Evolutionary conservation across 1,139 yeast genomes (phyloP), one percentile per base, ranked within the genome.

Genomic region (Zygotorulaspora mrakii): DNA sequence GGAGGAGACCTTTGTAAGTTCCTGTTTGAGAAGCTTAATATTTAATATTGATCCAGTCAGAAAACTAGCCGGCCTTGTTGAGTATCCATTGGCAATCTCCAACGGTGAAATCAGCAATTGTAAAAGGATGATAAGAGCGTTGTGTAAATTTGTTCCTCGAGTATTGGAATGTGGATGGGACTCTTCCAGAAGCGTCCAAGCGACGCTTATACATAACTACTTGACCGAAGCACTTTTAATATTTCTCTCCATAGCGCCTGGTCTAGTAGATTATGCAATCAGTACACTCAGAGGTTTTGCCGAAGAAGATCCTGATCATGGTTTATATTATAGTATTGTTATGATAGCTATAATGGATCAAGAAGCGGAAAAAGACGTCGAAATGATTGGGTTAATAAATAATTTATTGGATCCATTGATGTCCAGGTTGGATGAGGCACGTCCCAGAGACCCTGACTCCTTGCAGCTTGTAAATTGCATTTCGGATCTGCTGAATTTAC

Each of bases 1-100:
- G 97, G 70, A 71, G 23, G 96, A 91, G 59, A 76, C 94, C 0
- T 85, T 78, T 61, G 79, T 87, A 36, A 79, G 87, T 46, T 75
- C 84, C 2, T 70, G 88, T 52, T 75, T 87, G 31, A 71, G 98
- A 53, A 70, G 87, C 16, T 61, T 89, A 18, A 65, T 87, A 33
- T 84, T 79, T 48, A 73, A 81, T 27, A 88, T 82, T 49, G 85
- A 74, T 37, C 70, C 73, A 13, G 79, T 76, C 37, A 76, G 84
- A 68, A 83, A 54, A 69, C 68, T 51, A 47, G 88, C 88, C 0
- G 73, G 73, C 0, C 57, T 73, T 55, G 63, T 70, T 30, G 74
- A 71, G 45, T 65, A 62, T 34, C 66, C 71, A 11, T 62, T 70
- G 72, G 52, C 71, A 63, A 46, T 72, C 71, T 42, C 49, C 6